Percentiles rank a stretch among this genome's conserved stretches.
Conservation (phyloP, 305 asterid genomes). For the Solanum hybrid region DNA sequence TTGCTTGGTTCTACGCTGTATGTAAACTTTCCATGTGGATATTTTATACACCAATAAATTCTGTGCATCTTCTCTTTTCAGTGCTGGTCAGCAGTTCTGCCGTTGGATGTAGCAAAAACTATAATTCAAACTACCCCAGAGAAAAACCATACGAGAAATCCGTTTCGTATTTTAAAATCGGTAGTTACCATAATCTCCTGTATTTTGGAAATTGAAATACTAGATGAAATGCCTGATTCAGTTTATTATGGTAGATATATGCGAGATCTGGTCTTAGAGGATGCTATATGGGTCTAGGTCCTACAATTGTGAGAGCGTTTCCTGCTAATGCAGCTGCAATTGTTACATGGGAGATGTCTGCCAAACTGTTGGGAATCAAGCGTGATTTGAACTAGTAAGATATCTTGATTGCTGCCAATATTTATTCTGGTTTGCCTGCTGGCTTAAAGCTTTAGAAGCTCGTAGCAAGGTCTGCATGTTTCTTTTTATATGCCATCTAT, state of each 20-base stretch:
- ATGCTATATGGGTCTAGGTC: constrained; percentile 87
- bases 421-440: constrained; percentile 6
- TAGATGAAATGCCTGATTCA: constrained; percentile 12
- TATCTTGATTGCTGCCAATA: neutral
- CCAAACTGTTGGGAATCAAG: constrained; percentile 67
- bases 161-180: constrained; percentile 46
- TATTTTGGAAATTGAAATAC: constrained; percentile 2
- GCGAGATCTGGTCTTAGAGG: constrained; percentile 71
- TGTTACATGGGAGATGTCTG: constrained; percentile 85
- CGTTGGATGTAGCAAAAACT: constrained; percentile 89
- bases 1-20: neutral
- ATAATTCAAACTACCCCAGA: constrained; percentile 74
- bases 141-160: constrained; percentile 53
- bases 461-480: neutral
- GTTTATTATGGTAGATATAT: constrained; percentile 48
- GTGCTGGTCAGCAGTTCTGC: constrained; percentile 85
- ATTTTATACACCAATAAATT: neutral
- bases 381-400: constrained; percentile 27
- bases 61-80: constrained; percentile 18
- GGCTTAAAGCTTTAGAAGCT: neutral
- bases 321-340: constrained; percentile 98
- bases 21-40: constrained; percentile 7
- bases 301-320: constrained; percentile 79
- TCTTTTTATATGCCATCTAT: neutral
- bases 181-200: constrained; percentile 27